These are phyloP conservation scores for Haberlea rhodopensis DNA, from an alignment of 257 asterid species.

Conservation along the genomic window DNA sequence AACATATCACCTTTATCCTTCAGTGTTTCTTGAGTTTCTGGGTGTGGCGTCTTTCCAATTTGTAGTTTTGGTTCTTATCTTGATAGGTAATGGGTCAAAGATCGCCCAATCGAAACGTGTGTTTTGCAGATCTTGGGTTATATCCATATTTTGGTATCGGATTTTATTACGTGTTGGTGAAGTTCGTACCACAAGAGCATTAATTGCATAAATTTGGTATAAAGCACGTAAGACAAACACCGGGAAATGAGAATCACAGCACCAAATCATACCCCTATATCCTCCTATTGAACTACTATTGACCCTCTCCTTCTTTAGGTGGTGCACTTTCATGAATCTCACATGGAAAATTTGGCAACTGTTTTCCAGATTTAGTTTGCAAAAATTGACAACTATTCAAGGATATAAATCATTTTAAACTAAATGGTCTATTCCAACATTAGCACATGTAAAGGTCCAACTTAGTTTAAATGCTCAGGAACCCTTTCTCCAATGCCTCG, in stretches of 20 bases:
- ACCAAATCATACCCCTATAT: not conserved
- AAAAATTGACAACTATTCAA: not conserved
- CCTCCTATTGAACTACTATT: not conserved
- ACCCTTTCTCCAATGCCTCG: not conserved
- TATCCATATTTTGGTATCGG: too few species aligned
- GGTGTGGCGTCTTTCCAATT: too few species aligned
- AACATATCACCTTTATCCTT: too few species aligned
- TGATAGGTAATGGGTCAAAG: too few species aligned
- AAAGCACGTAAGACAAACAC: not conserved
- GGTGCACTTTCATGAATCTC: not conserved
- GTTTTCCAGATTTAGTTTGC: not conserved
- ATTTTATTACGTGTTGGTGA: too few species aligned
- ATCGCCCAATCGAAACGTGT: too few species aligned
- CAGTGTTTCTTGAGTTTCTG: too few species aligned
- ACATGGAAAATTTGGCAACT: too few species aligned
- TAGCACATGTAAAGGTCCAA: not conserved
- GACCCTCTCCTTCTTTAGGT: not conserved
- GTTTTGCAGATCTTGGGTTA: too few species aligned
- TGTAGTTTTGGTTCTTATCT: too few species aligned
- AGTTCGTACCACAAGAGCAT: too few species aligned
- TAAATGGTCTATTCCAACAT: slow-evolving; percentile 9
- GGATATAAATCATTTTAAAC: slow-evolving; percentile 2
- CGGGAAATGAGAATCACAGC: not conserved
- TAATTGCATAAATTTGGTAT: not conserved
- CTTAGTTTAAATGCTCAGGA: not conserved